phyloP scores from a whole-genome alignment of 345 rosid species.

The Eutrema yunnanense region DNA sequence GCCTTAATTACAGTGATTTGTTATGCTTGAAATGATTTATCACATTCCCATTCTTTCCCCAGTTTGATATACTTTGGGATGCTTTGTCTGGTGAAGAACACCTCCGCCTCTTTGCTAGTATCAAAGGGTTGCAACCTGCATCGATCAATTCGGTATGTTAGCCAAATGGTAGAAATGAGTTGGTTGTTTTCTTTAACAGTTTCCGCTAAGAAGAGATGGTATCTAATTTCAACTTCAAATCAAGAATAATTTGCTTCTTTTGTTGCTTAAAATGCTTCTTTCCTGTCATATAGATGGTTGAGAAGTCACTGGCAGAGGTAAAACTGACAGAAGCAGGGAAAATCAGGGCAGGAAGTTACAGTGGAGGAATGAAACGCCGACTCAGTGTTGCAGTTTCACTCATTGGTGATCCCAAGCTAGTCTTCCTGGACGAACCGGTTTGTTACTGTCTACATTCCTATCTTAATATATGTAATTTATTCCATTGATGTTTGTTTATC shows the following conservation, averaged over 20 bases:
- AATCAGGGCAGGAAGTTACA: constrained; percentile 80
- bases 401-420: constrained; percentile 78
- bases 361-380: constrained; percentile 98
- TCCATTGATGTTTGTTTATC: neutral
- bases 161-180: neutral
- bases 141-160: constrained; percentile 54
- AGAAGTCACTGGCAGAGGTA: constrained; percentile 68
- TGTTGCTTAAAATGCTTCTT: neutral
- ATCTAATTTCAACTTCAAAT: neutral
- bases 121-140: constrained; percentile 68
- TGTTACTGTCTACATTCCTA: neutral
- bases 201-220: neutral
- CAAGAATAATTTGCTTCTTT: neutral
- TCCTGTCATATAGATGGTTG: constrained; percentile 38
- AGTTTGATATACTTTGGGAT: constrained; percentile 97
- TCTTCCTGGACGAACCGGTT: constrained; percentile 89
- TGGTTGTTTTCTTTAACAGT: neutral
- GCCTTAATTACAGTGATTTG: neutral
- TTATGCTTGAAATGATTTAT: constrained; percentile 9
- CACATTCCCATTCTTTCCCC: neutral
- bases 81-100: constrained; percentile 82
- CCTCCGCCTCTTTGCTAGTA: constrained; percentile 71
- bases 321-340: constrained; percentile 57
- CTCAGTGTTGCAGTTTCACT: constrained; percentile 90
- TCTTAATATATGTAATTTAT: neutral